Conservation (phyloP, 208 protist species). For the Crithidia thermophila region DNA sequence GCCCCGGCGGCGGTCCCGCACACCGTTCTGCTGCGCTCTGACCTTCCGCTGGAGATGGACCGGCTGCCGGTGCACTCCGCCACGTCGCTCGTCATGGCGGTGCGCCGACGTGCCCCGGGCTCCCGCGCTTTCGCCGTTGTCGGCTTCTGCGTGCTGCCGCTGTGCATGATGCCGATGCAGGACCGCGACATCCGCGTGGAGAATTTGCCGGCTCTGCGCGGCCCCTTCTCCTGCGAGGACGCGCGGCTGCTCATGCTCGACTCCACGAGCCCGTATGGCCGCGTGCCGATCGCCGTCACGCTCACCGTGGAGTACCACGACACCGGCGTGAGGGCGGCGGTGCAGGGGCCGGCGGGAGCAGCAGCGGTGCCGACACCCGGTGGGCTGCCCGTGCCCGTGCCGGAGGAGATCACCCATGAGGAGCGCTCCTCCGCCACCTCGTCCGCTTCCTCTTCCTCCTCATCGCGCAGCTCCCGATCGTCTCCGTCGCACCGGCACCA, state of each 20-base stretch:
- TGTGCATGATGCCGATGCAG: constrained; percentile 89
- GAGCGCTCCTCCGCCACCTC: constrained; percentile 6
- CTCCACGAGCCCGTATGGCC: constrained; percentile 75
- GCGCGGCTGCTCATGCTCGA: constrained; percentile 86
- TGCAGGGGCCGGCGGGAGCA: background rate
- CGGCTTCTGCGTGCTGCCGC: constrained; percentile 87
- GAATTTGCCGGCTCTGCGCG: constrained; percentile 78
- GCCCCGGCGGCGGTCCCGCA: background rate
- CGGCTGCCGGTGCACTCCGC: constrained; percentile 78
- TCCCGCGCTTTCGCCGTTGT: constrained; percentile 54
- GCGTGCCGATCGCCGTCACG: constrained; percentile 72
- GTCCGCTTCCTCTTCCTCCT: constrained; percentile 1
- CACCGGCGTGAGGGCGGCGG: constrained; percentile 30
- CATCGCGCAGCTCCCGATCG: too few species aligned
- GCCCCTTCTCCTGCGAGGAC: constrained; percentile 87
- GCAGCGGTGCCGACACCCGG: constrained; percentile 2
- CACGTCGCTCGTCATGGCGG: constrained; percentile 85
- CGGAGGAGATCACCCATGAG: constrained; percentile 27
- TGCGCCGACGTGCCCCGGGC: constrained; percentile 56
- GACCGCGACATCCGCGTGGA: constrained; percentile 83
- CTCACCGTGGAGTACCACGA: constrained; percentile 81
- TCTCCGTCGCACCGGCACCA: background rate
- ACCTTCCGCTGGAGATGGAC: constrained; percentile 68
- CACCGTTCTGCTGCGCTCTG: constrained; percentile 49
- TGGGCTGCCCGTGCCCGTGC: background rate